Percentiles rank a stretch among this genome's conserved stretches.
These are phyloP conservation scores for Colletotrichum brevisporum DNA, from an alignment of 2,329 filamentous ascomycete species.

Conservation along the genomic window DNA sequence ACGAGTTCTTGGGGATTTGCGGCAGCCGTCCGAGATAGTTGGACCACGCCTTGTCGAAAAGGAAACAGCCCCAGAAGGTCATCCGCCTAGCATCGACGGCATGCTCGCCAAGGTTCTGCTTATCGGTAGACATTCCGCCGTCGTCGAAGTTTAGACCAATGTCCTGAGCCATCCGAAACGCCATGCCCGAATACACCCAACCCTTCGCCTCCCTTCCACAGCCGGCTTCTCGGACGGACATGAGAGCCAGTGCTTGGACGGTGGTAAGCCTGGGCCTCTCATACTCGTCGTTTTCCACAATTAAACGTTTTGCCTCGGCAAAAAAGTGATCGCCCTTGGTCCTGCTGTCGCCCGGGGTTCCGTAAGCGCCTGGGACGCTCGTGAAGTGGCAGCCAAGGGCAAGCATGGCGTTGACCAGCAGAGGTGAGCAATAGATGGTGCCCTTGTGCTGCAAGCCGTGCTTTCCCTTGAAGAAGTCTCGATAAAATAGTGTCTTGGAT, in stretches of 20 bases:
- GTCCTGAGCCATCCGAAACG: conserved; percentile 96
- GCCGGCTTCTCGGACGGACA: conserved; percentile 96
- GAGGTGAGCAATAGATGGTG: conserved; percentile 86
- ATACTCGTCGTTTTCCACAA: conserved; percentile 93
- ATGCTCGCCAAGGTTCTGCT: conserved; percentile 76
- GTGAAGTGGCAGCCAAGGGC: conserved; percentile 96
- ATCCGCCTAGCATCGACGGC: conserved; percentile 91
- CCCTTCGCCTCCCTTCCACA: conserved; percentile 95
- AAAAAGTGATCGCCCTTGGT: conserved; percentile 98
- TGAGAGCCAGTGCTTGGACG: conserved; percentile 92
- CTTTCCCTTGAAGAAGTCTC: conserved; percentile 84
- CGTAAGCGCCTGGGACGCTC: conserved; percentile 78
- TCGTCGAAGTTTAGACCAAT: conserved; percentile 91
- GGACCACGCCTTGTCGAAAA: conserved; percentile 99
- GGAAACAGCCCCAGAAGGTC: conserved; percentile 97
- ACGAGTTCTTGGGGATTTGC: conserved; percentile 83
- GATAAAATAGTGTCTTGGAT: conserved; percentile 87
- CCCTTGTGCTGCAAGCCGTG: conserved; percentile 64
- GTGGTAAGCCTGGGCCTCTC: conserved; percentile 90
- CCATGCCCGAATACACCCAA: conserved; percentile 99
- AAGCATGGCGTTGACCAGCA: conserved; percentile 94
- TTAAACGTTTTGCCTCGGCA: conserved; percentile 89
- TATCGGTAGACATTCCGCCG: conserved; percentile 72
- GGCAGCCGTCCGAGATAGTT: conserved; percentile 95
- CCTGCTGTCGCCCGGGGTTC: conserved; percentile 78